Base-by-base conservation (phyloP, 2,329 filamentous ascomycete genomes). In the Teratosphaeria epicoccoides region DNA sequence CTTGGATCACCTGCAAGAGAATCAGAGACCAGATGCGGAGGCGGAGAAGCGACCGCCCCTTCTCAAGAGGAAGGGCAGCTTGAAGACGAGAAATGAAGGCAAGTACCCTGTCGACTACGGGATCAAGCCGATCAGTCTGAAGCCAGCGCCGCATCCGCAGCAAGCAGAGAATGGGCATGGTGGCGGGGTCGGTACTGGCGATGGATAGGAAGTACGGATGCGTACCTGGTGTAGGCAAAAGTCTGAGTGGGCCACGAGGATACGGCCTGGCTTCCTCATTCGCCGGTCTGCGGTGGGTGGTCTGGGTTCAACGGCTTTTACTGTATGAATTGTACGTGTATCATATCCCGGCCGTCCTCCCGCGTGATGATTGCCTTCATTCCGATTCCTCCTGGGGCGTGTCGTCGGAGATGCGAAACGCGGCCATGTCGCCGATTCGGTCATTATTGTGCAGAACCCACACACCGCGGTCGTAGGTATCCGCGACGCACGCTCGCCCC, bases 41-140 rank as follows among this genome's bases (percentile, higher is more conserved):
- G 11, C 50, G 40, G 22, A 43, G 63, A 47, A 52, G 46, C 56
- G 54, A 46, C 24, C 24, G 29, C 46, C 52, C 40, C 67, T 59
- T 52, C 63, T 75, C 37, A 66, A 71, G 46, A 65, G 72, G 43
- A 74, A 73, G 56, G 71, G 68, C 17, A 71, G 69, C 24, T 59
- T 75, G 49, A 71, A 67, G 49, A 66, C 68, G 2, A 68, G 67
- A 43, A 74, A 75, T 56, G 73, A 75, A 24, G 62, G 61, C 14
- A 53, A 53, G 29, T 62, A 59, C 46, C 59, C 61, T 2, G 61
- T 64, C 49, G 66, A 66, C 47, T 61, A 60, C 46, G 60, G 61
- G 3, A 63, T 66, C 48, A 67, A 66, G 49, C 54, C 51, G 45
- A 51, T 53, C 20, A 12, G 9, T 24, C 43, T 55, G 20, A 22